These are phyloP conservation scores for Arthrobotrys pseudoclavata DNA, from an alignment of 2,329 filamentous ascomycete species.

Conservation along the genomic window DNA sequence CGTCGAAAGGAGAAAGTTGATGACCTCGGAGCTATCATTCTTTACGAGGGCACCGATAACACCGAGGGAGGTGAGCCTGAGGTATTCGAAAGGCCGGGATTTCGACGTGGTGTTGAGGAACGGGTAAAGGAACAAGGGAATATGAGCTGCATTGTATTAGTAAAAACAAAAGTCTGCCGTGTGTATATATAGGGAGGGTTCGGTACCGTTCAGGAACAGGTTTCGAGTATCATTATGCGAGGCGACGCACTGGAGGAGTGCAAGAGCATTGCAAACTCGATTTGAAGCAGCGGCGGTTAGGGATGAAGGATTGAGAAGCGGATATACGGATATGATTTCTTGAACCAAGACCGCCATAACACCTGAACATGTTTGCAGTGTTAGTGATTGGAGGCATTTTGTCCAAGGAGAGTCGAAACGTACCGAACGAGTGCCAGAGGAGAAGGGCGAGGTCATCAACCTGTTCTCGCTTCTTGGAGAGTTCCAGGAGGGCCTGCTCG, in stretches of 20 bases:
- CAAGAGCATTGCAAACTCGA: conserved; percentile 95
- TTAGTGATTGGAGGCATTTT: neutral
- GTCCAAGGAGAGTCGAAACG: conserved; percentile 64
- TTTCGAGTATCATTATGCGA: conserved; percentile 96
- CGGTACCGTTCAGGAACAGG: conserved; percentile 87
- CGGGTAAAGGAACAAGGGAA: conserved; percentile 96
- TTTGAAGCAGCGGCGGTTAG: conserved; percentile 98
- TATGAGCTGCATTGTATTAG: conserved; percentile 77
- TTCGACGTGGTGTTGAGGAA: conserved; percentile 99
- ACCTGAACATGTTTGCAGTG: conserved; percentile 70
- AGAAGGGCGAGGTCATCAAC: conserved; percentile 96
- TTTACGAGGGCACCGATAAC: conserved; percentile 98
- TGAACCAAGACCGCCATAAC: conserved; percentile 98
- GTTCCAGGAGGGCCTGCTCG: conserved; percentile 90
- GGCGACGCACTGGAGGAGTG: conserved; percentile 94
- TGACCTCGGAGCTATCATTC: conserved; percentile 98
- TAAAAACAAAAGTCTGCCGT: conserved; percentile 11
- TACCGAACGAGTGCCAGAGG: conserved; percentile 98
- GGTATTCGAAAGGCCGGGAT: conserved; percentile 95
- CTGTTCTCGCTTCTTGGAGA: conserved; percentile 98
- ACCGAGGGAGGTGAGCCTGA: conserved; percentile 92
- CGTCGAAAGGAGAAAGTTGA: conserved; percentile 97
- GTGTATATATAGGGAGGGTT: neutral
- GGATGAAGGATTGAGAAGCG: conserved; percentile 94
- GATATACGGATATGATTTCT: conserved; percentile 99